Base-by-base conservation (phyloP, 2,329 filamentous ascomycete genomes). In the Akanthomyces lecanii region DNA sequence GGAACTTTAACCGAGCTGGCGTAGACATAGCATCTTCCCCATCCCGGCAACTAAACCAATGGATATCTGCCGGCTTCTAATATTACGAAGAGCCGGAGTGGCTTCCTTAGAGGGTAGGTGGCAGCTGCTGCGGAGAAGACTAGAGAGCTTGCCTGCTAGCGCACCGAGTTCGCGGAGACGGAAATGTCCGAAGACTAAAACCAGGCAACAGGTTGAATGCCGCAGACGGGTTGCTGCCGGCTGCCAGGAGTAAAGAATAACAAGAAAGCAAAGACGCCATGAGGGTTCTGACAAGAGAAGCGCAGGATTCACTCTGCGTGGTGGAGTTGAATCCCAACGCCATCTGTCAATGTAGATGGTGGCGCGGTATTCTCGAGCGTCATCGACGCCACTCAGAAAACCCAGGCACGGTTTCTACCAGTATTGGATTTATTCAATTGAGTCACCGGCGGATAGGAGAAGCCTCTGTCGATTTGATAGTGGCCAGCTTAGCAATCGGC, bases 71-170 rank as follows among this genome's bases (percentile, higher is more conserved):
- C 56, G 56, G 8, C 45, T 59, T 51, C 16, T 28, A 18, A 16
- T 28, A 18, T 51, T 42, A 25, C 6, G 23, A 28, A 14, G 30
- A 12, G 36, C 25, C 57, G 57, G 57, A 33, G 48, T 38, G n/a
- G 52, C 57, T 28, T 44, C 57, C 57, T 44, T 8, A 61, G 47
- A 61, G 25, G 57, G 48, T 61, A 61, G 57, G 57, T 61, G 48
- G 47, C 45, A 61, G 47, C 55, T 38, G 55, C 4, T 47, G 55
- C 55, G 42, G 54, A n/a, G 54, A 48, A 21, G 55, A 57, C 42
- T 48, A 18, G 42, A 23, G 18, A 44, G 53, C 28, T 16, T 38
- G 42, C 4, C 54, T 14, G 23, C 28, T 57, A 36, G 55, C 33
- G 55, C 25, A n/a, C 25, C 30, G n/a, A 38, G n/a, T 11, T 36